Evolutionary conservation across 805 yeast genomes (phyloP), one percentile per base, ranked within the genome.

Genomic region (Candida berthetii): DNA sequence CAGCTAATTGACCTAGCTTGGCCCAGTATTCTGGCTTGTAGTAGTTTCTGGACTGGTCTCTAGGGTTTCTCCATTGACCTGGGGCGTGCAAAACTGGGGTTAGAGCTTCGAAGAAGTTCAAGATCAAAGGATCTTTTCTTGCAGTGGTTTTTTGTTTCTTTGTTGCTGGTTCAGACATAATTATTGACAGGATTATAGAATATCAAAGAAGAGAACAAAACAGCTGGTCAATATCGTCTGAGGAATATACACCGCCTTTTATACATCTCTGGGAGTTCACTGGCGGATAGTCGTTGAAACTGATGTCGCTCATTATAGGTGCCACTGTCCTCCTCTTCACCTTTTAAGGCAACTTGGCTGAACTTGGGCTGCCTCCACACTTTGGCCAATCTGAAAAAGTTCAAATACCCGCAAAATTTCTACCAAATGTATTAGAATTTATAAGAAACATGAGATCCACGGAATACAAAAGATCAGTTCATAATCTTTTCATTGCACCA

Each of bases 1-100:
- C 68, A 29, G 63, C 48, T 7, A 58, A 36, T 32, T 62, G 49
- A 17, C 68, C 68, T 10, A 63, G 42, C 28, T 62, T 45, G 15
- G 53, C 55, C 68, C 68, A 63, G 46, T 64, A 60, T 28, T 61
- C 62, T 35, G 33, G 29, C 15, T 36, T 35, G 15, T 22, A 24
- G 17, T 35, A 35, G 24, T 28, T 19, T n/a, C 39, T 27, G 9
- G 39, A 36, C 19, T 36, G 33, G 28, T 36, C 39, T 28, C 32
- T 17, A 9, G 39, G 39, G 13, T 36, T 28, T 18, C 33, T 36
- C 39, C 39, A 36, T 36, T 36, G 39, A 4, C 39, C 39, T 28
- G 39, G 39, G 6, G 39, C 39, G 27, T 36, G 39, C 15, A 36
- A 19, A 8, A 36, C 39, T 27, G 39, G 39, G 6, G 39, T 36